These are phyloP conservation scores for Macrophomina phaseolina DNA, from an alignment of 2,329 filamentous ascomycete genomes.

Conservation along the genomic window DNA sequence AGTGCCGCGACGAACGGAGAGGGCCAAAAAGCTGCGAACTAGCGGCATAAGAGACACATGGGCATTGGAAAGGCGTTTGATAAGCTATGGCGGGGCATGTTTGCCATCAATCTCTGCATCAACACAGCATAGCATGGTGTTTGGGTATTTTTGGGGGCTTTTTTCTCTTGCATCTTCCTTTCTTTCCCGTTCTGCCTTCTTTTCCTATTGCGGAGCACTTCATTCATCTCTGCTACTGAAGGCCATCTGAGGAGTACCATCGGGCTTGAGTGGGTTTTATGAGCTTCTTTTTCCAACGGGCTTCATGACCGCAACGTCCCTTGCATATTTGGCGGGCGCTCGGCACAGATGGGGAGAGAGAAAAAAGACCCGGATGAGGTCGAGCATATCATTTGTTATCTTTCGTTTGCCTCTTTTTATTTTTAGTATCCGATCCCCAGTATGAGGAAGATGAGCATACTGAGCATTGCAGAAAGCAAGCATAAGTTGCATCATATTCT, in stretches of 20 bases:
- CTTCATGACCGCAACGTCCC: constrained; percentile 20
- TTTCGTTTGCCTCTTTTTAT: neutral
- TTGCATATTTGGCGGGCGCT: constrained; percentile 26
- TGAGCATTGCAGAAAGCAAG: constrained; percentile 19
- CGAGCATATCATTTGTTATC: constrained; percentile 3
- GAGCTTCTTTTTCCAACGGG: neutral
- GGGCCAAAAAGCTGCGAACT: constrained; percentile 17
- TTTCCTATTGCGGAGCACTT: neutral
- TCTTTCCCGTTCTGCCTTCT: neutral
- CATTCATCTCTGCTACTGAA: neutral
- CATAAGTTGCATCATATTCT: constrained; percentile 6
- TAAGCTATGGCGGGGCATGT: constrained; percentile 24
- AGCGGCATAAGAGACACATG: constrained; percentile 8
- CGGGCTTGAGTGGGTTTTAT: constrained; percentile 9
- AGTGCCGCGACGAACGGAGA: constrained; percentile 27
- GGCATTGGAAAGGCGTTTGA: constrained; percentile 27
- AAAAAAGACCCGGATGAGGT: constrained; percentile 11
- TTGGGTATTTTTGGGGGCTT: constrained; percentile 12
- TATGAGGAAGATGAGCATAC: neutral
- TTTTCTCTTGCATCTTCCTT: neutral
- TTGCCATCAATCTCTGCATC: constrained; percentile 26
- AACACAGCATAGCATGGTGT: constrained; percentile 26
- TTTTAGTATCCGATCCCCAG: neutral
- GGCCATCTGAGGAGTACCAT: constrained; percentile 4
- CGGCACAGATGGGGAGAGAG: constrained; percentile 11